phyloP scores from a whole-genome alignment of 805 yeast species.

The Zygotorulaspora sp. region DNA sequence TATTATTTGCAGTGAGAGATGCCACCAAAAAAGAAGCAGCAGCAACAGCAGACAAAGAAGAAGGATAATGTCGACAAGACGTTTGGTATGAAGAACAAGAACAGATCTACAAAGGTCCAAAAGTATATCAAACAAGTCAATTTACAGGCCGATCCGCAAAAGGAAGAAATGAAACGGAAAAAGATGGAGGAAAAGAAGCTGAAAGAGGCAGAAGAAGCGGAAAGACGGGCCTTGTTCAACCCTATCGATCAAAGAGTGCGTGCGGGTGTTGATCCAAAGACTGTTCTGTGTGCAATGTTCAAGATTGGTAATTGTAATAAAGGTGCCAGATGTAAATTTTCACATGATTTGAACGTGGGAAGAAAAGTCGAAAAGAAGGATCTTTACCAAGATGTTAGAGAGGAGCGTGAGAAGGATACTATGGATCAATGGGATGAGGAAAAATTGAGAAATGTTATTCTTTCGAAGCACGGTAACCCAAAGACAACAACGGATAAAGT shows the following conservation, averaged over 20 bases:
- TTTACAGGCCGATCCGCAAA: conserved; percentile 54
- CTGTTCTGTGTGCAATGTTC: conserved; percentile 85
- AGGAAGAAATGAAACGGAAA: conserved; percentile 69
- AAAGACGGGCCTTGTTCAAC: conserved; percentile 74
- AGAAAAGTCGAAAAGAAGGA: conserved; percentile 88
- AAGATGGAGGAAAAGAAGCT: conserved; percentile 80
- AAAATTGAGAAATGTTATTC: conserved; percentile 78
- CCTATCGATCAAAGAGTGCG: conserved; percentile 81
- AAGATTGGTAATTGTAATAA: conserved; percentile 81
- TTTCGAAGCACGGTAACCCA: conserved; percentile 91
- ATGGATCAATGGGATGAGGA: conserved; percentile 98
- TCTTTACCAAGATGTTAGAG: conserved; percentile 83
- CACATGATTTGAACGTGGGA: conserved; percentile 82
- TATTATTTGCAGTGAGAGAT: conserved; percentile 33
- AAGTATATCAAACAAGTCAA: conserved; percentile 65
- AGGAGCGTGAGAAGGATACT: conserved; percentile 66
- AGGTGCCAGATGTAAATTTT: conserved; percentile 81
- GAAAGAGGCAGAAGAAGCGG: conserved; percentile 82
- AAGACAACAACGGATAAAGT: conserved; percentile 91
- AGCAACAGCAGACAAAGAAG: conserved; percentile 47
- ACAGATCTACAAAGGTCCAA: conserved; percentile 89
- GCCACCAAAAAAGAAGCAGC: conserved; percentile 74
- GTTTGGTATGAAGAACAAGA: conserved; percentile 93
- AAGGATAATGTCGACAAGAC: conserved; percentile 83
- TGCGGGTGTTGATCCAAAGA: conserved; percentile 96